Conservation (phyloP, 2,329 filamentous ascomycete species). For the Fonsecaea monophora region DNA sequence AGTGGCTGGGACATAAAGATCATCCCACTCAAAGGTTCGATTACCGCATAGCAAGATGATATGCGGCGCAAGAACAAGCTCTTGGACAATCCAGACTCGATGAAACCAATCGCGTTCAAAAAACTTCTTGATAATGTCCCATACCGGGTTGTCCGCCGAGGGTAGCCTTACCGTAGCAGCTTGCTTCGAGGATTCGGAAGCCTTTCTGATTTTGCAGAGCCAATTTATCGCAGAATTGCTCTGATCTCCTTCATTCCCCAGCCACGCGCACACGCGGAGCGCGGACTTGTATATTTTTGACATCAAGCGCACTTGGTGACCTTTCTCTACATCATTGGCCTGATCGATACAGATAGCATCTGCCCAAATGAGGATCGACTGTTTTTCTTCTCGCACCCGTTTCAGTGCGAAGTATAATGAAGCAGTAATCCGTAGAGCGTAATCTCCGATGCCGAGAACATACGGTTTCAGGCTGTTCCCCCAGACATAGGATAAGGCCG, state of each 20-base stretch:
- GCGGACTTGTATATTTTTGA: conserved; percentile 3
- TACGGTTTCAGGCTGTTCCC: background rate
- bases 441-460: background rate
- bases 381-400: background rate
- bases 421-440: conserved; percentile 1
- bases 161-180: background rate
- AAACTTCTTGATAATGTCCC: background rate
- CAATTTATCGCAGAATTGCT: conserved; percentile 1
- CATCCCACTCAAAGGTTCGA: conserved; percentile 1
- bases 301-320: conserved; percentile 11
- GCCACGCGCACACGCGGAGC: background rate
- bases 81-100: background rate
- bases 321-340: conserved; percentile 7
- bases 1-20: conserved; percentile 1
- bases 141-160: conserved; percentile 1
- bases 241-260: conserved; percentile 6
- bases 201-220: background rate
- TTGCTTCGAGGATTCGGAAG: background rate
- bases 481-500: conserved; percentile 8
- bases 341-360: conserved; percentile 13
- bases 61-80: conserved; percentile 3
- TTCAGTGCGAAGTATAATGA: background rate
- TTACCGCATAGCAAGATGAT: background rate
- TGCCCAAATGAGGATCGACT: background rate
- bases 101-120: background rate